Base-by-base conservation (phyloP, 805 yeast species). In the Candida insectalens region DNA sequence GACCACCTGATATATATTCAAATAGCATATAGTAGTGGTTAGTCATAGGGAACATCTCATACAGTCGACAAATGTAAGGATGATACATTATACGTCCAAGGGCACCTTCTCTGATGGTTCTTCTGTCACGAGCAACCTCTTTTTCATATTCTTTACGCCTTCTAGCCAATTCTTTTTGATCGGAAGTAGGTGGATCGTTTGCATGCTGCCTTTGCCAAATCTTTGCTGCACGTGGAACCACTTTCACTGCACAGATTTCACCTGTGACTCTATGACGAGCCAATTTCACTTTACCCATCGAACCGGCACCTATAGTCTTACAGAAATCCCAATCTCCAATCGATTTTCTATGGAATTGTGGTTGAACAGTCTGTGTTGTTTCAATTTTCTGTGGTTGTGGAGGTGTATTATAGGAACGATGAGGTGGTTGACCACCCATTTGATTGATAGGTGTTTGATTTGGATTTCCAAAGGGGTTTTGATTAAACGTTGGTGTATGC, bases 251-350 rank as follows among this genome's bases (percentile, higher is more conserved):
- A 60, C 96, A 89, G 10, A 84, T 69, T 46, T 83, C 88, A 39
- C 71, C 74, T 1, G 96, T 84, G 23, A 74, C 58, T 44, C 82
- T 73, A 60, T 88, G 95, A 48, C 75, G 78, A 2, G 97, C 97
- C 26, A 92, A 65, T 60, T 92, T 92, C 32, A 92, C 99, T 56
- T 89, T 94, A 38, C 99, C 99, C 98, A 92, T 92, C 0, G 96
- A 85, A 3, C 99, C 98, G 2, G 97, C 95, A 28, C 99, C 99
- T 30, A 92, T 83, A 2, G 96, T 87, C 57, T 85, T 85, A 37
- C 83, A 69, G 47, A 89, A 88, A 46, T 84, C 94, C 98, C 98
- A 89, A 44, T 92, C 96, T 10, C 97, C 98, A 35, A 89, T 80
- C 4, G 95, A 71, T 38, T 80, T 81, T 43, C 97, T 74, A 54